Evolutionary conservation across 2,329 filamentous ascomycete genomes (phyloP).

Genomic region (Dactylella cylindrospora): DNA sequence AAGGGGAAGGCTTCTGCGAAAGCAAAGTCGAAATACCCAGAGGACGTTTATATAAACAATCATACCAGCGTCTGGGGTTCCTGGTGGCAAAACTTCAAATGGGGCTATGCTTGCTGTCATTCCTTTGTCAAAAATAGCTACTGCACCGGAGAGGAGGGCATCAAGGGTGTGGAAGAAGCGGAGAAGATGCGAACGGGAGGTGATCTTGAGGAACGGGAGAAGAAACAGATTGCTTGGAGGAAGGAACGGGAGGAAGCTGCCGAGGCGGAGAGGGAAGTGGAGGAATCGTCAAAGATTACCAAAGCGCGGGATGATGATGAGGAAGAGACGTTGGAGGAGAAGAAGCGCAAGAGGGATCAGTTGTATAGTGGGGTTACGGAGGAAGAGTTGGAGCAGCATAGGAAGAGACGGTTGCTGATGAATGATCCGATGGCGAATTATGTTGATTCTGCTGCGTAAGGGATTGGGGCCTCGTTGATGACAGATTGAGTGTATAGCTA

Average conservation of each 20-base stretch:
- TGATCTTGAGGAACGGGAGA: constrained; percentile 39
- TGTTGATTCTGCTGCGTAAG: constrained; percentile 55
- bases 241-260: constrained; percentile 46
- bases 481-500: constrained; percentile 1
- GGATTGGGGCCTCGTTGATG: too few species aligned
- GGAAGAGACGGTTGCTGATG: constrained; percentile 70
- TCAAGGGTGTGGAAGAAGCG: constrained; percentile 73
- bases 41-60: constrained; percentile 86
- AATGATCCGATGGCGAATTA: constrained; percentile 86
- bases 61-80: constrained; percentile 92
- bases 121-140: constrained; percentile 95
- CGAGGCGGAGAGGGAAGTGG: constrained; percentile 51
- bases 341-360: constrained; percentile 76
- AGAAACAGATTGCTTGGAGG: constrained; percentile 45
- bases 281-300: constrained; percentile 45
- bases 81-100: constrained; percentile 94
- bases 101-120: constrained; percentile 95
- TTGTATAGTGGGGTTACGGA: constrained; percentile 77
- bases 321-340: constrained; percentile 51
- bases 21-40: constrained; percentile 85
- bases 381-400: constrained; percentile 82
- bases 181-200: constrained; percentile 54
- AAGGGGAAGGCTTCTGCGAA: constrained; percentile 78
- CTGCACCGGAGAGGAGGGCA: constrained; percentile 90
- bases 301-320: constrained; percentile 48